Conservation (phyloP, 805 yeast genomes). For the Candida montana region DNA sequence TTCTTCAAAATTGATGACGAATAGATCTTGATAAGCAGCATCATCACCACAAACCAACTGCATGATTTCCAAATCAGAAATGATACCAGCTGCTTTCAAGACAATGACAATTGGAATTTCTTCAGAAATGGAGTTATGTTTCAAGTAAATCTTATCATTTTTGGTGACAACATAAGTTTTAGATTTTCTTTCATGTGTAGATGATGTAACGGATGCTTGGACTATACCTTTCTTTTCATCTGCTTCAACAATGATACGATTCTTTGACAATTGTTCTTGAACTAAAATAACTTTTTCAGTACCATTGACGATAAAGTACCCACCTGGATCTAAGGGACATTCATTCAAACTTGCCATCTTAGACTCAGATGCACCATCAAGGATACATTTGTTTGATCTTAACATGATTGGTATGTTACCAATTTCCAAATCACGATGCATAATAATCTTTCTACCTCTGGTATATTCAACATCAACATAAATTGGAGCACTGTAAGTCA, state of each 20-base stretch:
- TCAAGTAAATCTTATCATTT: slow-evolving; percentile 80
- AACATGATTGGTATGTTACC: slow-evolving; percentile 99
- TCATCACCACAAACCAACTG: slow-evolving; percentile 92
- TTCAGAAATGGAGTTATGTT: slow-evolving; percentile 93
- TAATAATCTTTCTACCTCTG: slow-evolving; percentile 85
- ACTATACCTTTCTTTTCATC: slow-evolving; percentile 92
- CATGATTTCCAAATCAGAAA: slow-evolving; percentile 87
- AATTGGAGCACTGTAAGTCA: slow-evolving; percentile 92
- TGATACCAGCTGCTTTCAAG: slow-evolving; percentile 90
- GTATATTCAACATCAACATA: slow-evolving; percentile 97
- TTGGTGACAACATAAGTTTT: slow-evolving; percentile 94
- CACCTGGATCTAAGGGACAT: slow-evolving; percentile 98
- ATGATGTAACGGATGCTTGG: slow-evolving; percentile 96
- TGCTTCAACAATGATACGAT: slow-evolving; percentile 96
- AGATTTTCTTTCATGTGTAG: slow-evolving; percentile 97
- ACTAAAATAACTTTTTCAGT: slow-evolving; percentile 95
- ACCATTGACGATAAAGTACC: slow-evolving; percentile 95
- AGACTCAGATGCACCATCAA: slow-evolving; percentile 69
- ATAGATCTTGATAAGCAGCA: slow-evolving; percentile 83
- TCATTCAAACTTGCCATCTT: slow-evolving; percentile 88
- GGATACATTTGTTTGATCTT: slow-evolving; percentile 84
- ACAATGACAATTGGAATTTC: slow-evolving; percentile 93
- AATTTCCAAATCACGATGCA: slow-evolving; percentile 85
- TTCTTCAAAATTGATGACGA: slow-evolving; percentile 91
- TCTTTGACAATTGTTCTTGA: slow-evolving; percentile 94